Conservation (phyloP, 345 rosid species). For the Dovyalis caffra region DNA sequence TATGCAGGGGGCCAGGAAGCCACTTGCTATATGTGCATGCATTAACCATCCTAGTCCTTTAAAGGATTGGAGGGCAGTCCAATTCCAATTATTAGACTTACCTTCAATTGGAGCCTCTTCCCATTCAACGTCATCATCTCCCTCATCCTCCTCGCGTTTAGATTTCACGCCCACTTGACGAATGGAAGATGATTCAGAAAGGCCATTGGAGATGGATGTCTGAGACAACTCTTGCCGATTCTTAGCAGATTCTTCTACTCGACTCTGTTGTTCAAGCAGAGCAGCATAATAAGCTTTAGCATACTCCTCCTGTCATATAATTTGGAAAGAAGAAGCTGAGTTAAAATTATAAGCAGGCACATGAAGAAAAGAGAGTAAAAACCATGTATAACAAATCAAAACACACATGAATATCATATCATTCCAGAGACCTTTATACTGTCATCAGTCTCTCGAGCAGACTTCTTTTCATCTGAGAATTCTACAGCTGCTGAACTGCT, state of each 20-base stretch:
- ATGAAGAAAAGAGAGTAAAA: neutral
- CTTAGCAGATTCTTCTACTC: constrained; percentile 49
- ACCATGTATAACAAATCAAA: neutral
- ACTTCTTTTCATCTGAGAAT: constrained; percentile 73
- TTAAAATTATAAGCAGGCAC: neutral
- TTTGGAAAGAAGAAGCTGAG: neutral
- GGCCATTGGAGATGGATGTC: constrained; percentile 26
- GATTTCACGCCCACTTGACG: constrained; percentile 78
- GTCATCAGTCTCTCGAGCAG: constrained; percentile 46
- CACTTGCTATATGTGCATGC: neutral
- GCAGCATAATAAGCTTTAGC: constrained; percentile 77
- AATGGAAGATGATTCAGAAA: constrained; percentile 35
- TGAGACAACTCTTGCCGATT: constrained; percentile 41
- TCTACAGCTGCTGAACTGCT: constrained; percentile 44
- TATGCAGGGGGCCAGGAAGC: neutral
- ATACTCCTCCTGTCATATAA: constrained; percentile 68
- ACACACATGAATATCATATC: neutral
- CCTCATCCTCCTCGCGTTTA: constrained; percentile 66
- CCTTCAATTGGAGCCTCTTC: constrained; percentile 63
- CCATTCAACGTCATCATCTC: constrained; percentile 68
- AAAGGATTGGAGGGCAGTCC: neutral
- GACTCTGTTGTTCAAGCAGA: constrained; percentile 55
- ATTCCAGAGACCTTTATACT: constrained; percentile 41
- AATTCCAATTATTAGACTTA: constrained; percentile 19
- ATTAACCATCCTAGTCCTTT: neutral